Evolutionary conservation across 495 filamentous ascomycete species (phyloP).

Genomic region (Aspergillus steynii): DNA sequence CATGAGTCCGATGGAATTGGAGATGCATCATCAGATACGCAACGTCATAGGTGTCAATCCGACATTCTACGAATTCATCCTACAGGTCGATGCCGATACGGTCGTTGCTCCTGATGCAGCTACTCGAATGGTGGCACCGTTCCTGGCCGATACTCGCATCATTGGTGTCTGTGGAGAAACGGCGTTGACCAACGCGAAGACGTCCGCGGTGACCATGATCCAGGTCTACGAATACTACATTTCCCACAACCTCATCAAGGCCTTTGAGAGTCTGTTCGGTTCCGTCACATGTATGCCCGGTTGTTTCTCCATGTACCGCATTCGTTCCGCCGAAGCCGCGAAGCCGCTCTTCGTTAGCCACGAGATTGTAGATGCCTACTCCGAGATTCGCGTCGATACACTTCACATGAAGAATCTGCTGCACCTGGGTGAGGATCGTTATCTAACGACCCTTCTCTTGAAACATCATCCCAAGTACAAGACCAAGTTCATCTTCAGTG

Average conservation of each 20-base stretch:
- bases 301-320: slow-evolving; percentile 98
- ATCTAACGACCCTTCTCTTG: slow-evolving; percentile 89
- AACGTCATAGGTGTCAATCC: slow-evolving; percentile 99
- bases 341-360: slow-evolving; percentile 95
- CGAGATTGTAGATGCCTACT: slow-evolving; percentile 82
- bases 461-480: slow-evolving; percentile 93
- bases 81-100: slow-evolving; percentile 98
- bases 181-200: slow-evolving; percentile 85
- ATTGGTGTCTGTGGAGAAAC: slow-evolving; percentile 96
- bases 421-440: slow-evolving; percentile 90
- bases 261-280: slow-evolving; percentile 97
- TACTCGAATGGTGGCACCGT: slow-evolving; percentile 88
- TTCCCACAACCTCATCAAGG: slow-evolving; percentile 95
- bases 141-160: slow-evolving; percentile 86
- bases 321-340: slow-evolving; percentile 88
- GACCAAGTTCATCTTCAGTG: slow-evolving; percentile 93
- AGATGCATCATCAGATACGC: slow-evolving; percentile 98
- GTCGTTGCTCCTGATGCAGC: slow-evolving; percentile 89
- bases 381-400: slow-evolving; percentile 93
- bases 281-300: slow-evolving; percentile 96
- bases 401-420: slow-evolving; percentile 99
- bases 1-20: slow-evolving; percentile 95
- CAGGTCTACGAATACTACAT: slow-evolving; percentile 99
- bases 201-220: slow-evolving; percentile 95
- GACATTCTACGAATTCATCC: slow-evolving; percentile 95